Evolutionary conservation across 2,329 filamentous ascomycete genomes (phyloP).

Genomic region (Tolypocladium album): DNA sequence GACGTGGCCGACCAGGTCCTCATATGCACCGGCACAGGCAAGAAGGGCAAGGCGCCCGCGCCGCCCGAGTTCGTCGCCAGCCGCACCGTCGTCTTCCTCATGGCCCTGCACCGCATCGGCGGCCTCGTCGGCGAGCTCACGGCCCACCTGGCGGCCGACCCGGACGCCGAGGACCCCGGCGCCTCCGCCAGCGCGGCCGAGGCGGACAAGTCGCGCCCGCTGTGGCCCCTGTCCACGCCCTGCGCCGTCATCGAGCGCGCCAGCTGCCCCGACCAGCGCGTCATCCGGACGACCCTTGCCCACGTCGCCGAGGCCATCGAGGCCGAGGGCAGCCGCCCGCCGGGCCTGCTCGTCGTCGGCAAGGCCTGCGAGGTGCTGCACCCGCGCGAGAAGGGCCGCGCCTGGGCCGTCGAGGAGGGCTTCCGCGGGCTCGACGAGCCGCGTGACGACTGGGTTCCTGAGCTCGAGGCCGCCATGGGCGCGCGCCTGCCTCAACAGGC

Average conservation of each 20-base stretch:
- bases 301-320: slow-evolving; percentile 76
- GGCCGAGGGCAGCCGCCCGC: slow-evolving; percentile 78
- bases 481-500: background rate
- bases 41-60: slow-evolving; percentile 74
- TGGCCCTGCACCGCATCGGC: slow-evolving; percentile 80
- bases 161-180: slow-evolving; percentile 4
- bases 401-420: slow-evolving; percentile 82
- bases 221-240: slow-evolving; percentile 70
- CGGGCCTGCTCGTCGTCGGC: slow-evolving; percentile 79
- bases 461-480: background rate
- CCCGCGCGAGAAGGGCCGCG: slow-evolving; percentile 41
- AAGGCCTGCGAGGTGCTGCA: slow-evolving; percentile 71
- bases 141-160: slow-evolving; percentile 19
- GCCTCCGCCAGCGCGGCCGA: background rate
- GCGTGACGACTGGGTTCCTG: background rate
- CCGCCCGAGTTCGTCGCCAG: slow-evolving; percentile 68
- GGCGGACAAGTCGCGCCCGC: slow-evolving; percentile 14
- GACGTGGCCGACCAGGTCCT: slow-evolving; percentile 87
- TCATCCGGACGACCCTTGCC: slow-evolving; percentile 77
- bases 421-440: slow-evolving; percentile 60
- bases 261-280: slow-evolving; percentile 85
- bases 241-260: slow-evolving; percentile 91
- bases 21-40: slow-evolving; percentile 91
- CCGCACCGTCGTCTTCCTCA: slow-evolving; percentile 84
- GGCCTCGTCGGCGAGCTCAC: slow-evolving; percentile 66